These are phyloP conservation scores for Phytophthora pini DNA, from an alignment of 352 stramenopile genomes.

Conservation along the genomic window DNA sequence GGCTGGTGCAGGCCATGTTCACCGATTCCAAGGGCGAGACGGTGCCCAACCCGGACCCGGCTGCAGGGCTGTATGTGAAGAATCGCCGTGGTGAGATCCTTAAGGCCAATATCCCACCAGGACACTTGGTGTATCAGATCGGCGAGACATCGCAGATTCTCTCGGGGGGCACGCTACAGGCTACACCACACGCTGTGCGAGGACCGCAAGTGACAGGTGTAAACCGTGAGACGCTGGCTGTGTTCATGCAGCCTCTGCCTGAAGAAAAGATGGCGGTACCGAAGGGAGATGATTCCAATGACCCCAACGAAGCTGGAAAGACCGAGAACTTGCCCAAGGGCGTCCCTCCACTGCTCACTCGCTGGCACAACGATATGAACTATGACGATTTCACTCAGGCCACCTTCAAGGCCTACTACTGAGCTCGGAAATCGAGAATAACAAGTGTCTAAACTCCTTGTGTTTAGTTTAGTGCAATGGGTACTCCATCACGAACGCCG, in stretches of 20 bases:
- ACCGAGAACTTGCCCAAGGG: constrained; percentile 81
- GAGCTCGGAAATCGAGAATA: background rate
- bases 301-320: constrained; percentile 52
- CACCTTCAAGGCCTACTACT: constrained; percentile 94
- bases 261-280: constrained; percentile 86
- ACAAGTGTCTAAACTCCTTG: no score
- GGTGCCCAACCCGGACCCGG: constrained; percentile 78
- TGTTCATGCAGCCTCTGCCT: constrained; percentile 97
- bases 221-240: constrained; percentile 94
- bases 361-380: constrained; percentile 89
- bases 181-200: constrained; percentile 92
- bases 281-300: constrained; percentile 28
- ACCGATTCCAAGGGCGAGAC: constrained; percentile 74
- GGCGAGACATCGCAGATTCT: constrained; percentile 97
- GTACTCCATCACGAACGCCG: constrained; percentile 57
- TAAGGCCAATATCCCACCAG: constrained; percentile 86
- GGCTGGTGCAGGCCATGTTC: constrained; percentile 93
- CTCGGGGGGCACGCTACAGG: constrained; percentile 91
- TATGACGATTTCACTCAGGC: constrained; percentile 93
- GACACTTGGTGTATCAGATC: constrained; percentile 95
- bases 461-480: constrained; percentile 23
- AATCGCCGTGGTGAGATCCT: constrained; percentile 90
- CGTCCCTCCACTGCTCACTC: constrained; percentile 83
- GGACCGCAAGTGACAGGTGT: constrained; percentile 74
- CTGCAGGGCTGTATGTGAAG: constrained; percentile 94